These are phyloP conservation scores for Apiospora koreana DNA, from an alignment of 2,329 filamentous ascomycete species.

Conservation along the genomic window DNA sequence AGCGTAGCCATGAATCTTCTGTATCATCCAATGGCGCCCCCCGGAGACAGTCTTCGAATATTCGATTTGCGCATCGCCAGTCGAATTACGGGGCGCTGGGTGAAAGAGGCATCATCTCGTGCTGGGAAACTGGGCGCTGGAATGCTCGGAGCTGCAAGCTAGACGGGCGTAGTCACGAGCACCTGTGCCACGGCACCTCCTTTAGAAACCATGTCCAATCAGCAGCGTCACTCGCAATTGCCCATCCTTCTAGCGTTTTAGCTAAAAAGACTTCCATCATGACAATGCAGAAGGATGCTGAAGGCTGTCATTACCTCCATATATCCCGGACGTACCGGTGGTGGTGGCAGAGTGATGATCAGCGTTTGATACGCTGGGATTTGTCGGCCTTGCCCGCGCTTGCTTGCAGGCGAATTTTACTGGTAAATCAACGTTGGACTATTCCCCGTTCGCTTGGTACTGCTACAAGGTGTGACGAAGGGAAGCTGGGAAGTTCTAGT, in stretches of 20 bases:
- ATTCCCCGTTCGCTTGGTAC: not conserved
- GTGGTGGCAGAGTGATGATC: not conserved
- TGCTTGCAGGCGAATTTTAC: not conserved
- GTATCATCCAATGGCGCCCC: not conserved
- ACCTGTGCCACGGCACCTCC: not conserved
- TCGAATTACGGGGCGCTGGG: not conserved
- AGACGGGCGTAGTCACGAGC: not conserved
- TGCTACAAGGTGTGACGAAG: not conserved
- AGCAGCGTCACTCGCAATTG: not conserved
- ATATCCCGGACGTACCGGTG: not conserved
- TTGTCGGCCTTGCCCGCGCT: not conserved
- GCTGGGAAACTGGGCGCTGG: not conserved
- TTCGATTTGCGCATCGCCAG: not conserved
- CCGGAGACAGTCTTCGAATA: not conserved
- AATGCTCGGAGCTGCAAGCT: not conserved
- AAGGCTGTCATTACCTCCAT: not conserved
- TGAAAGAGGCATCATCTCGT: too few relatives aligned
- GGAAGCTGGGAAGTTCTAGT: not conserved
- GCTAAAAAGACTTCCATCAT: not conserved
- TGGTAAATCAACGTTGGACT: not conserved
- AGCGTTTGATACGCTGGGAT: not conserved
- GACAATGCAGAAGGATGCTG: not conserved
- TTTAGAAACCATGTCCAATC: not conserved
- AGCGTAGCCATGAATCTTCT: not conserved
- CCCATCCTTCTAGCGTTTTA: not conserved